phyloP scores from a whole-genome alignment of 2,329 filamentous ascomycete species.

The Phaeosphaeria sp. region DNA sequence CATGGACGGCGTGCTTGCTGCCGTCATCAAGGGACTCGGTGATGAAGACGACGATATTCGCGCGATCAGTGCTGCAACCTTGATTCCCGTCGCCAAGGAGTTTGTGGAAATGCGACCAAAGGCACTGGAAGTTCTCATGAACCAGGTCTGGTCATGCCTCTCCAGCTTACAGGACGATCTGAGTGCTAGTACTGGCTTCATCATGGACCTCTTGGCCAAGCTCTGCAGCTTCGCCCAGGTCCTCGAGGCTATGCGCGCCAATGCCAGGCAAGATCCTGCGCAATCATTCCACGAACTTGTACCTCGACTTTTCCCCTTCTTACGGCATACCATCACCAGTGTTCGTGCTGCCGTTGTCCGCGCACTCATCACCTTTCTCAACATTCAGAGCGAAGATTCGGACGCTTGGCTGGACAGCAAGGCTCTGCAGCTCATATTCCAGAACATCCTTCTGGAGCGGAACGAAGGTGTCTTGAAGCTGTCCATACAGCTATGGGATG shows the following conservation, averaged over 20 bases:
- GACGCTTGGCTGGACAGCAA: slow-evolving; percentile 93
- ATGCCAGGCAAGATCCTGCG: slow-evolving; percentile 77
- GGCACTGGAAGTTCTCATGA: slow-evolving; percentile 81
- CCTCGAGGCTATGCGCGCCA: slow-evolving; percentile 89
- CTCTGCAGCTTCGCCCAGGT: slow-evolving; percentile 95
- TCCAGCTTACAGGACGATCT: slow-evolving; percentile 97
- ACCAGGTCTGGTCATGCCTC: slow-evolving; percentile 96
- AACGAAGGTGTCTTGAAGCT: slow-evolving; percentile 82
- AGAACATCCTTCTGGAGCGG: slow-evolving; percentile 92
- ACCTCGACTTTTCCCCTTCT: slow-evolving; percentile 91
- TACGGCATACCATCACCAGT: slow-evolving; percentile 95
- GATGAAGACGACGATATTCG: slow-evolving; percentile 95
- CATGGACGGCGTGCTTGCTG: slow-evolving; percentile 89
- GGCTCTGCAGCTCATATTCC: slow-evolving; percentile 86
- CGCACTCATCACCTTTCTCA: slow-evolving; percentile 89
- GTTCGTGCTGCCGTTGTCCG: slow-evolving; percentile 93
- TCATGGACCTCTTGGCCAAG: slow-evolving; percentile 97
- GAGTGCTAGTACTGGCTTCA: slow-evolving; percentile 94
- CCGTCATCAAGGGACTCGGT: slow-evolving; percentile 92
- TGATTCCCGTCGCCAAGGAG: slow-evolving; percentile 95
- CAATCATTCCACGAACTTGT: slow-evolving; percentile 93
- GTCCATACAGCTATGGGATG: slow-evolving; percentile 86
- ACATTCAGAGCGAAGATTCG: slow-evolving; percentile 78
- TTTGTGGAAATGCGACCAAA: slow-evolving; percentile 84
- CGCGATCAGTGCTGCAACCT: slow-evolving; percentile 93